Evolutionary conservation across 352 stramenopile genomes (phyloP).

Genomic region (Elongisporangium senticosum): DNA sequence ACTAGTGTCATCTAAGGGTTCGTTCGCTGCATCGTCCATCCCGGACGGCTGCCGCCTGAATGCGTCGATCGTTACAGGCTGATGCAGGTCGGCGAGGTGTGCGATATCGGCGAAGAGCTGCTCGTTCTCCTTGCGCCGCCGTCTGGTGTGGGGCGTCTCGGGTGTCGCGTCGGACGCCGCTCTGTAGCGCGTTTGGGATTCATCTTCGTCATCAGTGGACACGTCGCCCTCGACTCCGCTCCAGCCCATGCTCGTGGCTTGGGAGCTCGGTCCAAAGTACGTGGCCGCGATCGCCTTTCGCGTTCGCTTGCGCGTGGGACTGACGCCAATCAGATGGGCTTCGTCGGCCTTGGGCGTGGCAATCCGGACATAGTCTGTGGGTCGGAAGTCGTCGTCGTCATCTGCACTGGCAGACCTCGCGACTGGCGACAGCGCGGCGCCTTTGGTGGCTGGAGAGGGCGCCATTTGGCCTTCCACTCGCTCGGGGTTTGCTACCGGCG

Average conservation of each 20-base stretch:
- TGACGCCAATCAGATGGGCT: background rate
- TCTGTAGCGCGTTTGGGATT: background rate
- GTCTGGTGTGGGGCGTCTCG: constrained; percentile 19
- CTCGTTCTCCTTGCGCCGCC: constrained; percentile 37
- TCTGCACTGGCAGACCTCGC: background rate
- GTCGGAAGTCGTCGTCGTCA: background rate
- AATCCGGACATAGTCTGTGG: background rate
- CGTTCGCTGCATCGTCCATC: constrained; percentile 73
- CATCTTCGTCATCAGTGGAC: background rate
- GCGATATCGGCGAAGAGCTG: constrained; percentile 46
- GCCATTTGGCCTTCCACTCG: background rate
- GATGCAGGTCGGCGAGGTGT: constrained; percentile 47
- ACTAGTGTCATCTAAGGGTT: constrained; percentile 28
- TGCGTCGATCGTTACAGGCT: constrained; percentile 39
- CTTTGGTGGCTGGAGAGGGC: background rate
- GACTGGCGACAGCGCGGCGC: background rate
- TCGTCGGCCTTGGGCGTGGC: background rate
- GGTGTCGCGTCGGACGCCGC: background rate
- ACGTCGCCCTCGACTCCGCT: background rate
- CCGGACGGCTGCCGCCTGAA: constrained; percentile 35
- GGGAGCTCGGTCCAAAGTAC: constrained; percentile 16
- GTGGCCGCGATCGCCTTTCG: constrained; percentile 41
- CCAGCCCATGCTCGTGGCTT: background rate
- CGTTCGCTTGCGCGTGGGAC: background rate
- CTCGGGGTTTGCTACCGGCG: background rate